Percentiles rank a stretch among this genome's conserved stretches.
Conservation (phyloP, 768 basidiomycete genomes). For the Termitomyces sp. region DNA sequence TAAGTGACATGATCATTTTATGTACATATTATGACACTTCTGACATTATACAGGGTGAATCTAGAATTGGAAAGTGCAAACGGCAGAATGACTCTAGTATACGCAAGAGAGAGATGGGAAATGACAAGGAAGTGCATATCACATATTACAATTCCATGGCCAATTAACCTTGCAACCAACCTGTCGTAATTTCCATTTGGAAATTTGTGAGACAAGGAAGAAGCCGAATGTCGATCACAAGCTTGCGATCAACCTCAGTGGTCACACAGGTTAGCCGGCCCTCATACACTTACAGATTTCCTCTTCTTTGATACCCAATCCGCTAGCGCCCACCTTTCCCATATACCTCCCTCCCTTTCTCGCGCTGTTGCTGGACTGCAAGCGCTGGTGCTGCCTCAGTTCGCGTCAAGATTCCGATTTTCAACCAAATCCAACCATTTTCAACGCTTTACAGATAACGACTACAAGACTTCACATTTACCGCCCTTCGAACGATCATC, state of each 20-base stretch:
- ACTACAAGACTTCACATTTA: conserved; percentile 14
- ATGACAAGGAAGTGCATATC: no score
- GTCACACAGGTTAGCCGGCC: conserved; percentile 8
- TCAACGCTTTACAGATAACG: conserved; percentile 11
- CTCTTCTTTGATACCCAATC: conserved; percentile 32
- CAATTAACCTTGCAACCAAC: no score
- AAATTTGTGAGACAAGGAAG: conserved; percentile 11
- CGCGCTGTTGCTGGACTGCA: conserved; percentile 25
- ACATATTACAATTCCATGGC: no score
- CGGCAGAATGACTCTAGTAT: no score
- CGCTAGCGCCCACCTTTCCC: conserved; percentile 12
- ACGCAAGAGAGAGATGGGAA: no score
- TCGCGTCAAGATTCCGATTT: conserved; percentile 11
- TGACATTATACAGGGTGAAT: no score
- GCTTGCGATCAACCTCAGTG: conserved; percentile 1
- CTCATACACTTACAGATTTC: conserved; percentile 5
- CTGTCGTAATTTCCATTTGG: not conserved
- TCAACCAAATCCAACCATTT: conserved; percentile 8
- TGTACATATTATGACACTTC: no score
- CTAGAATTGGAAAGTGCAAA: no score
- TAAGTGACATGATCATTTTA: no score
- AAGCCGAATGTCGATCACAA: conserved; percentile 17
- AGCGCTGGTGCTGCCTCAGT: conserved; percentile 42
- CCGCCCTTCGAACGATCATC: conserved; percentile 25
- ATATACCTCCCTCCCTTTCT: conserved; percentile 19